Base-by-base conservation (phyloP, 2,329 filamentous ascomycete genomes). In the Xylariaceae sp. region DNA sequence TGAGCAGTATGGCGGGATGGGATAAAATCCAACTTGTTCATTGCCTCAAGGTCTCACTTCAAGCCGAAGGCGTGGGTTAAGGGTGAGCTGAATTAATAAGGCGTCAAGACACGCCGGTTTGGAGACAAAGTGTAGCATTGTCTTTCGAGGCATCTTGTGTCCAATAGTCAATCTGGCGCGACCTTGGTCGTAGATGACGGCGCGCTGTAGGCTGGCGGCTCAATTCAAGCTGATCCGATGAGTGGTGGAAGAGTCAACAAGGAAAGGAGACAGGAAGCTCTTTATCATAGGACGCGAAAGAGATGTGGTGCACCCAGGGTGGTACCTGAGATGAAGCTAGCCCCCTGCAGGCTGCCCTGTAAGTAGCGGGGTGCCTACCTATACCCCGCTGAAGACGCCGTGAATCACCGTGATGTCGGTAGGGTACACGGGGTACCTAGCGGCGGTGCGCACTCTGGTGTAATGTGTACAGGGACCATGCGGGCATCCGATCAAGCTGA, bases 31-130 rank as follows among this genome's bases (percentile, higher is more conserved):
- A n/a, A 15, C 32, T 15, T 26, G 29, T 21, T 40, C 39, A 8
- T 37, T 10, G 22, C 26, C 49, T 41, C 39, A 29, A 40, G 49
- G 36, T 52, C 52, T 57, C 55, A 57, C 55, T 54, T 32, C 55
- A 40, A 45, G 52, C 55, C 32, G 32, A 43, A 13, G 43, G 43
- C 32, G 21, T 51, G 37, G 46, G 41, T 47, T 49, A 15, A 41
- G 12, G 13, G 21, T 19, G 13, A 39, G 19, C 26, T 21, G 30
- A 32, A 52, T 30, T 49, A 57, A 7, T 15, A 36, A 19, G 2
- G 6, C 22, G 21, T 9, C n/a, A n/a, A n/a, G n/a, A n/a, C n/a
- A n/a, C n/a, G n/a, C n/a, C n/a, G n/a, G n/a, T n/a, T n/a, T n/a
- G n/a, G n/a, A 51, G 44, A 47, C 47, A 37, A n/a, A 47, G 41